A percentile compares a stretch with the other conserved stretches of the same genome.
These are phyloP conservation scores for Adansonia rubrostipa DNA, from an alignment of 441 rosid genomes.

Conservation along the genomic window DNA sequence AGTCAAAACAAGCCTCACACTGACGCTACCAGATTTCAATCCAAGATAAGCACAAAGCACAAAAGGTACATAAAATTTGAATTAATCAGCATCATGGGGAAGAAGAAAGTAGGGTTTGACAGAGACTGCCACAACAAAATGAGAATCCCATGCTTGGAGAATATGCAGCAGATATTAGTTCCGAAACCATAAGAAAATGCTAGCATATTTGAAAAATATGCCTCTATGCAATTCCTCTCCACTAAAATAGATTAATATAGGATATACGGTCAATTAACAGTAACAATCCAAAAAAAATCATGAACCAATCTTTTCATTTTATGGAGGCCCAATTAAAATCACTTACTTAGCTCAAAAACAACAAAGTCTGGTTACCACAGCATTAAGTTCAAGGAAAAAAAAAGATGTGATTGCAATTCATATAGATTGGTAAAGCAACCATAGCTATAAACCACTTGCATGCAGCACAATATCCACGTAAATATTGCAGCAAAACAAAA, in stretches of 20 bases:
- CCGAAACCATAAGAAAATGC: slow-evolving; percentile 9
- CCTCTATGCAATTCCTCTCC: not conserved
- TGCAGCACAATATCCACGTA: slow-evolving; percentile 12
- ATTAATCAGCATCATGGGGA: not conserved
- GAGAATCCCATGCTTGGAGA: not conserved
- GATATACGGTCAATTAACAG: not conserved
- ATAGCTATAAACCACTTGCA: slow-evolving; percentile 1
- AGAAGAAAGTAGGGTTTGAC: not conserved
- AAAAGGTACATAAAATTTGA: not conserved
- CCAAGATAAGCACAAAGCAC: not conserved
- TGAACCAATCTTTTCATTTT: not conserved
- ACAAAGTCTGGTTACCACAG: not conserved
- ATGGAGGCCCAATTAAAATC: not conserved
- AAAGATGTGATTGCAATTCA: not conserved
- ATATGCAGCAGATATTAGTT: not conserved
- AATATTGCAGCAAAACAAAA: not conserved
- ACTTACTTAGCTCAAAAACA: not conserved
- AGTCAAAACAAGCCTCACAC: not conserved
- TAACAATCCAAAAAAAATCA: not conserved
- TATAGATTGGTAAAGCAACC: not conserved
- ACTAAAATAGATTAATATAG: not conserved
- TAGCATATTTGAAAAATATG: not conserved
- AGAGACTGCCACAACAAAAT: not conserved
- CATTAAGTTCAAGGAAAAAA: not conserved
- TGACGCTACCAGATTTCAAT: not conserved